Evolutionary conservation across 148 eudicot species (phyloP).

Genomic region (Amaranthus palmeri): DNA sequence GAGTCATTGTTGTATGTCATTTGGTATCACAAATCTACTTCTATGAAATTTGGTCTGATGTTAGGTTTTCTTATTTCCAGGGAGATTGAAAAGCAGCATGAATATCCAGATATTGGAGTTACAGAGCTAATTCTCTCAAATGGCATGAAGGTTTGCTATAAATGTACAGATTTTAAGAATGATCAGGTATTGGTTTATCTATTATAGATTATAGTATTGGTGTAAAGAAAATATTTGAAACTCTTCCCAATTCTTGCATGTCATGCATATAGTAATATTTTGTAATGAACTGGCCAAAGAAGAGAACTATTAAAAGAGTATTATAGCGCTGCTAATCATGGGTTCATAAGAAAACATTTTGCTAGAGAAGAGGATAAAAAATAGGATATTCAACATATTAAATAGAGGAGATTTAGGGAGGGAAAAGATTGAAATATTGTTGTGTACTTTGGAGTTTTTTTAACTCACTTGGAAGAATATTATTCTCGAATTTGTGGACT

Average conservation of each 20-base stretch:
- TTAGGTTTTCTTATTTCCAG: constrained; percentile 30
- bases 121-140: constrained; percentile 68
- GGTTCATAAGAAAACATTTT: no score
- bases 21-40: background rate
- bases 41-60: background rate
- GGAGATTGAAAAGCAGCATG: constrained; percentile 39
- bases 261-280: background rate
- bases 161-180: constrained; percentile 70
- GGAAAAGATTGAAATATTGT: no score
- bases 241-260: background rate
- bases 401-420: no score
- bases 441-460: no score
- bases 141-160: constrained; percentile 85
- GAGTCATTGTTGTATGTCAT: background rate
- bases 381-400: no score
- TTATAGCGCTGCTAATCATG: no score
- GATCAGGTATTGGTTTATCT: constrained; percentile 56
- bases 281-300: background rate
- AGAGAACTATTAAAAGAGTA: background rate
- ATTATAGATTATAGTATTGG: background rate
- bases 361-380: no score
- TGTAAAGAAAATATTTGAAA: background rate
- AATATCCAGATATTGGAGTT: constrained; percentile 54
- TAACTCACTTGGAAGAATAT: no score
- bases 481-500: no score